Base-by-base conservation (phyloP, 78 protist species). In the Capsaspora owczarzaki region DNA sequence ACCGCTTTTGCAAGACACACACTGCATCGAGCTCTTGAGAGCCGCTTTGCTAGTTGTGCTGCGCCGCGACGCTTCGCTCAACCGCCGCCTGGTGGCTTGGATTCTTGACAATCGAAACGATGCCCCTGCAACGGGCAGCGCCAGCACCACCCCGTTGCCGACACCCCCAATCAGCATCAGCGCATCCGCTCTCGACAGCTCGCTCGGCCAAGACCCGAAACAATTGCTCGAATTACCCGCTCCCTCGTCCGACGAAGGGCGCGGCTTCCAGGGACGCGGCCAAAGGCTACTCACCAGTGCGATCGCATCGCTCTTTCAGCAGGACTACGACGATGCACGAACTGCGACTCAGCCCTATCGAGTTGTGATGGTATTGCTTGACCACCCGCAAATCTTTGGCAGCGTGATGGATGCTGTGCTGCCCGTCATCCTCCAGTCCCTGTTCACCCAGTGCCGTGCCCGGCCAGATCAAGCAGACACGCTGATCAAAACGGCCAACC, bases 41-140 rank as follows among this genome's bases (percentile, higher is more conserved):
- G 60, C 63, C n/a, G 79, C 85, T 29, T 53, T 81, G 23, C 2
- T 49, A 4, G 60, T 71, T 12, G 42, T 81, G n/a, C 75, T 76
- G 38, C 61, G 19, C 2, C 79, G 80, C 31, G 85, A 81, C 74
- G 53, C 61, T 79, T 42, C 80, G 31, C 80, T 81, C 43, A 68
- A 76, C 60, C 5, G 80, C 0, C 61, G 80, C 6, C 80, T 76
- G 43, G 46, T 51, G 20, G 27, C 51, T 0, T 76, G 80, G 80
- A 1, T 76, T 20, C 10, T 43, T 10, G 80, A 68, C 12, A 61
- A 61, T 14, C 66, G 66, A 16, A 6, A 16, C 29, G 66, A 56
- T 10, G 66, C 12, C 29, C 33, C 12, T 16, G 20, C 66, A 29
- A 16, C 56, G n/a, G 56, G 56, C 16, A 20, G n/a, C 16, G 56